Conservation (phyloP, 2,329 filamentous ascomycete species). For the Nemania sp. region DNA sequence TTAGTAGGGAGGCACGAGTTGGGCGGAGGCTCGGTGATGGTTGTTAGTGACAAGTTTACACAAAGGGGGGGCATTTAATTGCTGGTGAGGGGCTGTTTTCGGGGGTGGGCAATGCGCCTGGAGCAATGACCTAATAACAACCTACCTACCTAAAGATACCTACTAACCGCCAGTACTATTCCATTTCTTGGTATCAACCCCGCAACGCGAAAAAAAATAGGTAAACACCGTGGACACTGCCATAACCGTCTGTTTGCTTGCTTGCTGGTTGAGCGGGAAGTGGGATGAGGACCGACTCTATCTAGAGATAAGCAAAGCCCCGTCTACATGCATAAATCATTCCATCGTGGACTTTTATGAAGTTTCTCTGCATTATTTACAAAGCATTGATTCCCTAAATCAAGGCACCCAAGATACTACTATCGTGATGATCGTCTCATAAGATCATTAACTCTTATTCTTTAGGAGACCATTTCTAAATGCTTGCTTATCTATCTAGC, state of each 20-base stretch:
- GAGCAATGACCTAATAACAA: constrained; percentile 27
- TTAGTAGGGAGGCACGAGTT: constrained; percentile 26
- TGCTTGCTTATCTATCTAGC: not conserved
- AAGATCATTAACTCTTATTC: not conserved
- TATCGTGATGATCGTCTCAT: not conserved
- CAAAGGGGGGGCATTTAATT: constrained; percentile 31
- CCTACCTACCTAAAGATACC: no score
- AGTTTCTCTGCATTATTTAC: no score
- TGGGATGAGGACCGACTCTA: constrained; percentile 31
- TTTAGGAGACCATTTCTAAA: not conserved
- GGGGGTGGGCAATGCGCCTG: constrained; percentile 38
- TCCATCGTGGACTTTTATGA: no score
- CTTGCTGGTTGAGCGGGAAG: constrained; percentile 3
- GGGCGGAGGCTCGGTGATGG: constrained; percentile 37
- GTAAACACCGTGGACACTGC: constrained; percentile 8
- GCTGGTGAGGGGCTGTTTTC: constrained; percentile 48
- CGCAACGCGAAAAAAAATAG: constrained; percentile 38
- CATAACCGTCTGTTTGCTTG: not conserved
- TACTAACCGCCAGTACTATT: no score
- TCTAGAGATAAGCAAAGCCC: constrained; percentile 28
- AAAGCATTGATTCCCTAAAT: no score
- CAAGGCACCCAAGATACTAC: no score
- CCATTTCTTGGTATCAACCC: constrained; percentile 39
- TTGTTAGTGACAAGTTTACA: constrained; percentile 36
- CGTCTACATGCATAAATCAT: constrained; percentile 12